These are phyloP conservation scores for Gryganskiella cystojenkinii DNA, from an alignment of 192 early-diverging fungal species.

Conservation along the genomic window DNA sequence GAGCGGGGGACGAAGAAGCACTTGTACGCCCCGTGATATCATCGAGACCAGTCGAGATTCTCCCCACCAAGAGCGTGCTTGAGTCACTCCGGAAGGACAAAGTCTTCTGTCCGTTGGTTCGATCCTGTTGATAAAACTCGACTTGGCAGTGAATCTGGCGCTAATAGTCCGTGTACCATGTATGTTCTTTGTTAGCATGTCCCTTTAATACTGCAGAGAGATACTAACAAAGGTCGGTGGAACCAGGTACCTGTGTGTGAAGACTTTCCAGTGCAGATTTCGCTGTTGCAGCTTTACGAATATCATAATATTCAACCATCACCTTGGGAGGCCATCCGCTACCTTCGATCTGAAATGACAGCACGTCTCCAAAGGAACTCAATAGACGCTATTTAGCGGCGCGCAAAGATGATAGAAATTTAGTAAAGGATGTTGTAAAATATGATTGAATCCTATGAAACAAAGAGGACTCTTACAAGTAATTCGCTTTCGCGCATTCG, in stretches of 20 bases:
- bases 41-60: too few relatives aligned
- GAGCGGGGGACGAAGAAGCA: too few relatives aligned
- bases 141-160: constrained; percentile 25
- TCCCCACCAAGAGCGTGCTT: too few relatives aligned
- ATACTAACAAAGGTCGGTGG: too few relatives aligned
- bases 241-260: constrained; percentile 41
- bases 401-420: background rate
- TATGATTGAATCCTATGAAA: background rate
- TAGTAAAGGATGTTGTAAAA: background rate
- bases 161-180: constrained; percentile 10
- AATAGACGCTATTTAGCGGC: constrained; percentile 32
- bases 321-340: constrained; percentile 11
- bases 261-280: constrained; percentile 37
- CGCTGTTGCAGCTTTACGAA: constrained; percentile 51
- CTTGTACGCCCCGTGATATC: too few relatives aligned
- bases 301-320: constrained; percentile 63
- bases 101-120: background rate
- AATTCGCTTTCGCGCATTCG: constrained; percentile 38
- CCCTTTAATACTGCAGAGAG: too few relatives aligned
- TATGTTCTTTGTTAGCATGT: too few relatives aligned
- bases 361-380: constrained; percentile 50
- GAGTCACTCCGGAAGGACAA: background rate
- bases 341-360: constrained; percentile 38
- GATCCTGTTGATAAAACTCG: constrained; percentile 23
- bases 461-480: constrained; percentile 33